These are phyloP conservation scores for Phytophthora podocarpi DNA, from an alignment of 352 stramenopile genomes.

Conservation along the genomic window DNA sequence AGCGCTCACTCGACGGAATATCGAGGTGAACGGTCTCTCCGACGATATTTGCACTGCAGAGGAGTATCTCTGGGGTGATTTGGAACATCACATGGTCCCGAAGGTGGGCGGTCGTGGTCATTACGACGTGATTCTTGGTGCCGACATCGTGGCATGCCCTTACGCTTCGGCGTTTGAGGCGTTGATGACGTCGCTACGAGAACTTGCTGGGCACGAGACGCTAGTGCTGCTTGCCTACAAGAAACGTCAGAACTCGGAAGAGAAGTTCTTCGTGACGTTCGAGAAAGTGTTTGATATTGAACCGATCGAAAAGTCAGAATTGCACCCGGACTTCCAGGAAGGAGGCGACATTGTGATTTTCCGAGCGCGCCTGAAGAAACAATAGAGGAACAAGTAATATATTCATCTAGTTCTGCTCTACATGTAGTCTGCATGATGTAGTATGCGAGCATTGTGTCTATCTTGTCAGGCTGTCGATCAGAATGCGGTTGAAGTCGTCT, in stretches of 20 bases:
- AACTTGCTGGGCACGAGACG: conserved; percentile 47
- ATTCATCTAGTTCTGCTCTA: conserved; percentile 15
- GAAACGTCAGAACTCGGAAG: conserved; percentile 65
- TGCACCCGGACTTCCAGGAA: conserved; percentile 73
- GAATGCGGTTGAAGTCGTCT: conserved; percentile 61
- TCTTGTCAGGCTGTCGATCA: conserved; percentile 48
- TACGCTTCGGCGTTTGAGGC: conserved; percentile 73
- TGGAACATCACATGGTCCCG: conserved; percentile 31
- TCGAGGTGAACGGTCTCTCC: conserved; percentile 28
- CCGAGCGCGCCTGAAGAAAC: conserved; percentile 39
- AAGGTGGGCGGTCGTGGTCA: conserved; percentile 7
- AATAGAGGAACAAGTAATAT: conserved; percentile 16
- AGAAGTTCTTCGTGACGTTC: conserved; percentile 66
- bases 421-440: neutral
- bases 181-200: conserved; percentile 56
- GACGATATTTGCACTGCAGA: conserved; percentile 35
- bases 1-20: conserved; percentile 65
- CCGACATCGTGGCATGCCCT: conserved; percentile 85
- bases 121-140: conserved; percentile 80
- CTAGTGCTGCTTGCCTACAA: conserved; percentile 82
- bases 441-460: conserved; percentile 9
- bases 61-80: conserved; percentile 70
- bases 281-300: conserved; percentile 53
- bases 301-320: conserved; percentile 41
- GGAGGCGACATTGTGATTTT: conserved; percentile 69